phyloP scores from a whole-genome alignment of 768 basidiomycete species.

The Galerina marginata region DNA sequence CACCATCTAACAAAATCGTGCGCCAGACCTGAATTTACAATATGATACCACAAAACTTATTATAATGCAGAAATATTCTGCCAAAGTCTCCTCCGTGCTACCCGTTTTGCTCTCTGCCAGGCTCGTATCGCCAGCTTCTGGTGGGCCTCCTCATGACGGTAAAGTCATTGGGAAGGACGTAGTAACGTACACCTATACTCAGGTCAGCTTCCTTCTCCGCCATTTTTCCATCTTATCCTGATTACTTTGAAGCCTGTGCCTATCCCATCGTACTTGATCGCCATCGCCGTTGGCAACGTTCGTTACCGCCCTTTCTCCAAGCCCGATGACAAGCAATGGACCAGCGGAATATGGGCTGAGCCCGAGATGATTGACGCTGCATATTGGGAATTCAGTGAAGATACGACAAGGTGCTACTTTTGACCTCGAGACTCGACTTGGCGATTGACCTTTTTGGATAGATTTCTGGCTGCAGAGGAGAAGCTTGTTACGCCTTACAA shows the following conservation, averaged over 20 bases:
- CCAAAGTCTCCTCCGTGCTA: constrained; percentile 75
- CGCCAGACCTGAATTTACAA: constrained; percentile 18
- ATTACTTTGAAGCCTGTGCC: constrained; percentile 63
- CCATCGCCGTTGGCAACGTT: constrained; percentile 87
- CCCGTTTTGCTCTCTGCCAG: constrained; percentile 88
- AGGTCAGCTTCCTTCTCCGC: constrained; percentile 49
- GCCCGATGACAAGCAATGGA: constrained; percentile 73
- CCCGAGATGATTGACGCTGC: constrained; percentile 78
- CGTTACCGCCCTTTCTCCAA: constrained; percentile 70
- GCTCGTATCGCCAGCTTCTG: constrained; percentile 74
- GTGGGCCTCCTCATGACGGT: constrained; percentile 73
- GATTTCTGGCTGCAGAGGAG: constrained; percentile 81
- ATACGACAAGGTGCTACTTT: constrained; percentile 69
- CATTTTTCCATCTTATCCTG: background rate
- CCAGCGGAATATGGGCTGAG: constrained; percentile 89
- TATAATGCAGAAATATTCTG: constrained; percentile 73
- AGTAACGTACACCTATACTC: constrained; percentile 78
- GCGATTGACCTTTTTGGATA: constrained; percentile 32
- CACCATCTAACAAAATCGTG: constrained; percentile 85
- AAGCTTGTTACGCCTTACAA: constrained; percentile 74
- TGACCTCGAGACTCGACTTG: background rate
- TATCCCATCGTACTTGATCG: constrained; percentile 92
- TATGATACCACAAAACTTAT: background rate
- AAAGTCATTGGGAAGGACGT: constrained; percentile 75
- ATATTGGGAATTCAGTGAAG: constrained; percentile 88